These are phyloP conservation scores for Juncus effusus DNA, from an alignment of 176 grass and related monocot species.

Conservation along the genomic window DNA sequence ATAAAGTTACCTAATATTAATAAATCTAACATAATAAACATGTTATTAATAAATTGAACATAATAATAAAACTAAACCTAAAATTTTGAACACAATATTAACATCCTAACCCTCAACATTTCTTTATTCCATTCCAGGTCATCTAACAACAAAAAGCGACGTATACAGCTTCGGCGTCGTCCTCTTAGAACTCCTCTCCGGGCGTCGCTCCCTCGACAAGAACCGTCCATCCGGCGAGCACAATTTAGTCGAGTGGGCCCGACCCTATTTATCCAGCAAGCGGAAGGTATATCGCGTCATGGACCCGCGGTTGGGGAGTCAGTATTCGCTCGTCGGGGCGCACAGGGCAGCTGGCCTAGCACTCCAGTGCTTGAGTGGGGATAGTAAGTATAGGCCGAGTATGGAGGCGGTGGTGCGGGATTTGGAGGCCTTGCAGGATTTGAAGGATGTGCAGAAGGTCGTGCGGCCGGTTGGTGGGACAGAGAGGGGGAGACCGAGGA, in stretches of 20 bases:
- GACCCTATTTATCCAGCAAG: conserved; percentile 45
- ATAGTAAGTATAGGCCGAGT: conserved; percentile 40
- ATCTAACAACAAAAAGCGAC: conserved; percentile 64
- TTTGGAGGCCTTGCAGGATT: conserved; percentile 51
- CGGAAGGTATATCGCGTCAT: conserved; percentile 41
- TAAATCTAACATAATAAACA: too few relatives aligned
- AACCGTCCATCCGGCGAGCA: conserved; percentile 56
- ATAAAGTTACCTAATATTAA: too few relatives aligned
- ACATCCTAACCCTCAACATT: too few relatives aligned
- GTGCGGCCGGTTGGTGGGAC: not conserved
- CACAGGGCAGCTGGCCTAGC: conserved; percentile 43
- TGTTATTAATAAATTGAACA: too few relatives aligned
- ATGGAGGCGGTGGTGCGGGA: conserved; percentile 50
- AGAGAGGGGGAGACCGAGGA: not conserved
- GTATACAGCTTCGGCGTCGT: conserved; percentile 71
- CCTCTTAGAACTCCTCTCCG: conserved; percentile 52
- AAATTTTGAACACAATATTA: too few relatives aligned
- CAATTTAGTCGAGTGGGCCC: conserved; percentile 72
- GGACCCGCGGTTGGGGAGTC: conserved; percentile 44
- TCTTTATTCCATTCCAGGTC: conserved; percentile 25
- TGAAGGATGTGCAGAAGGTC: conserved; percentile 24
- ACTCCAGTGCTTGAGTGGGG: conserved; percentile 43
- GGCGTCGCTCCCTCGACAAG: conserved; percentile 56
- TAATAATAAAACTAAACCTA: not conserved
- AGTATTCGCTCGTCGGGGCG: conserved; percentile 46